Base-by-base conservation (phyloP, 441 rosid genomes). In the Erodium texanum region DNA sequence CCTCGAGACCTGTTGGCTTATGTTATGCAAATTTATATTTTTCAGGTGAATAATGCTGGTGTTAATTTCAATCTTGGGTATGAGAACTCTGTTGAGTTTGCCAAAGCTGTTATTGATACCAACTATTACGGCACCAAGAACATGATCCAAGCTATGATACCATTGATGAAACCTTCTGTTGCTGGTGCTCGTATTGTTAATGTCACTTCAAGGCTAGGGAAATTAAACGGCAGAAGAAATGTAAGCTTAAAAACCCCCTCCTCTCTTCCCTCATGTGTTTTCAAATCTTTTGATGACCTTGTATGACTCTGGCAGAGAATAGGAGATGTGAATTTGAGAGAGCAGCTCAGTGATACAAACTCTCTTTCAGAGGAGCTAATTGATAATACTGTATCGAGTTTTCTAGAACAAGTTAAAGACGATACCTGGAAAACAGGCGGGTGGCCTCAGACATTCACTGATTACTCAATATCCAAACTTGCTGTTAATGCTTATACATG, bases 41-140 rank as follows among this genome's bases (percentile, higher is more conserved):
- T 85, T 71, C 87, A 93, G 99, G 88, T 93, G 58, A 91, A 93
- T 70, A 93, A 93, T 77, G 99, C 97, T 6, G 99, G 95, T 77
- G 93, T 91, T 56, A 93, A 91, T 83, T 84, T 74, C 81, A 93
- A 93, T 74, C 61, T 81, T 7, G 96, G 93, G 43, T 73, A 86
- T 14, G 89, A 80, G 24, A 93, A 93, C 78, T 91, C 96, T 1
- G 87, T 91, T 70, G 90, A 87, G 73, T 76, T 65, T 68, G 85
- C 99, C 0, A 74, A 76, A 70, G 83, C 65, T 54, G 95, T 89
- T 62, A 59, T 91, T 10, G 78, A 75, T 24, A 88, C 92, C 29
- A 93, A 93, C 72, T 91, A 93, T 70, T 80, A 83, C 38, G 99
- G 97, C 65, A 88, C 87, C 52, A 91, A 88, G 68, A 84, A 79